Conservation (phyloP, 371 early-diverging fungal species). For the Capillidium rhysosporum region DNA sequence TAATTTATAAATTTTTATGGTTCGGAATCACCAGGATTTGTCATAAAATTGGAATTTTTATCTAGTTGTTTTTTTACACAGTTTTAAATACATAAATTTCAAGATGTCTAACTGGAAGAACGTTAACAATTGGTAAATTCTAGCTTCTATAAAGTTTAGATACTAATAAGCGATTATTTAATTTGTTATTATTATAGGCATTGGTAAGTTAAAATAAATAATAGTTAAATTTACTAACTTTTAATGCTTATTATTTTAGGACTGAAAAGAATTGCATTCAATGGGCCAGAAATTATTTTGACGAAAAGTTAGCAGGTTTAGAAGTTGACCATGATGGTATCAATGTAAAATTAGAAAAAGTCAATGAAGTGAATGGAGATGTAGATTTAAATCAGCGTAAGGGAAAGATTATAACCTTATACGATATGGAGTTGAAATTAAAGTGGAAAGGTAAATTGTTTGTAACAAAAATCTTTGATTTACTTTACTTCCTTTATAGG, state of each 20-base stretch:
- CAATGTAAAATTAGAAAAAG: constrained; percentile 26
- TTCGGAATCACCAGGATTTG: too few species aligned
- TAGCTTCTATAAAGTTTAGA: neutral
- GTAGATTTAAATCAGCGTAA: constrained; percentile 82
- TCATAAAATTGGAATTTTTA: too few species aligned
- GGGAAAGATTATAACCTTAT: constrained; percentile 74
- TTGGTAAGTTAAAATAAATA: constrained; percentile 10
- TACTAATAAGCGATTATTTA: neutral
- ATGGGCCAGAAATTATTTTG: constrained; percentile 68
- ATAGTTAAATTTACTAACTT: neutral
- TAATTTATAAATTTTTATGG: too few species aligned
- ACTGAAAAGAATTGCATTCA: constrained; percentile 74
- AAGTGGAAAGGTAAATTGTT: constrained; percentile 44
- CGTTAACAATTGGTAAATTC: constrained; percentile 48
- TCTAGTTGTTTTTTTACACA: too few species aligned
- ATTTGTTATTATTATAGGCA: constrained; percentile 7
- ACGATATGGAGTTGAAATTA: constrained; percentile 51
- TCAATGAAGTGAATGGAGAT: constrained; percentile 54
- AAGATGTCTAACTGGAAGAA: constrained; percentile 47
- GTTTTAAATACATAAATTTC: neutral
- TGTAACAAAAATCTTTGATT: neutral
- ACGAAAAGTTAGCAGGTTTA: neutral
- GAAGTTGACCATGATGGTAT: constrained; percentile 24
- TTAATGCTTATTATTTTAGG: constrained; percentile 36
- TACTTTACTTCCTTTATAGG: constrained; percentile 16